These are phyloP conservation scores for Phytophthora idaei DNA, from an alignment of 352 stramenopile genomes.

Conservation along the genomic window DNA sequence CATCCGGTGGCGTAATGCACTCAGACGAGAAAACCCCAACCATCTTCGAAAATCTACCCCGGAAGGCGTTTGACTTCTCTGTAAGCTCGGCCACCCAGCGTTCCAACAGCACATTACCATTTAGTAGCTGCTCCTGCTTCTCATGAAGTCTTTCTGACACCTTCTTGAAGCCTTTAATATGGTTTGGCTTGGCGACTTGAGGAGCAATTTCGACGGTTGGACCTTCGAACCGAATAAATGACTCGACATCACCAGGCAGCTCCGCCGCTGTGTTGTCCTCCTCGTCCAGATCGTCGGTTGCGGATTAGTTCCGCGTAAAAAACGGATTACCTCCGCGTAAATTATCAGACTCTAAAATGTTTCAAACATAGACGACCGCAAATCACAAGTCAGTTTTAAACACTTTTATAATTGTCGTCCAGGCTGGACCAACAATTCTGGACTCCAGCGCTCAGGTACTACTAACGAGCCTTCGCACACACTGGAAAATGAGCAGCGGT, in stretches of 20 bases:
- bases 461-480: too few relatives aligned
- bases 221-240: neutral
- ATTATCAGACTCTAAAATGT: too few relatives aligned
- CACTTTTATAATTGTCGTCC: too few relatives aligned
- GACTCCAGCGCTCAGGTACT: too few relatives aligned
- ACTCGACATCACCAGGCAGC: conserved; percentile 3
- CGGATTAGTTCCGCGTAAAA: too few relatives aligned
- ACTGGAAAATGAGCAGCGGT: too few relatives aligned
- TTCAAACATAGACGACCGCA: too few relatives aligned
- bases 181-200: neutral
- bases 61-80: neutral
- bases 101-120: neutral
- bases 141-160: conserved; percentile 3
- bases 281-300: conserved; percentile 15
- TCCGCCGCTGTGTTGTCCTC: neutral
- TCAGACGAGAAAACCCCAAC: too few relatives aligned
- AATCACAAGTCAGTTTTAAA: too few relatives aligned
- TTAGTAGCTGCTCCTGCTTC: neutral
- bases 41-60: neutral
- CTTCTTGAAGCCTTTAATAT: conserved; percentile 14
- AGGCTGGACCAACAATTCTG: too few relatives aligned
- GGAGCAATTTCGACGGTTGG: conserved; percentile 3
- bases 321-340: too few relatives aligned
- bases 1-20: too few relatives aligned
- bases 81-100: neutral